These are phyloP conservation scores for Trichoderma semiorbis DNA, from an alignment of 2,329 filamentous ascomycete species.

Conservation along the genomic window DNA sequence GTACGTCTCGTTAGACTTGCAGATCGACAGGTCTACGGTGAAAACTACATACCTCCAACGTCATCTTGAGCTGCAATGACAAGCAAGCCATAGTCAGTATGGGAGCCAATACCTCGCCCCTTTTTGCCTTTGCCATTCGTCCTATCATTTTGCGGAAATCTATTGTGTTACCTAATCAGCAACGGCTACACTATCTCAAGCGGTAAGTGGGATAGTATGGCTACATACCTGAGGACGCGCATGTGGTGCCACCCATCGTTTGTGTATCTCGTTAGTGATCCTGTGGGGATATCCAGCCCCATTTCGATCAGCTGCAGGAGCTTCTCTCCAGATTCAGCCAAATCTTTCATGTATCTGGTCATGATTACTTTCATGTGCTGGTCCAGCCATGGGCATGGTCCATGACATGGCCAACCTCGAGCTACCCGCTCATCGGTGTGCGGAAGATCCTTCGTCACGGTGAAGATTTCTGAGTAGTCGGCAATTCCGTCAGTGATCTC, in stretches of 20 bases:
- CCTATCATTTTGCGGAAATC: constrained; percentile 32
- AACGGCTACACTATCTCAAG: background rate
- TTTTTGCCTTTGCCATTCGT: constrained; percentile 48
- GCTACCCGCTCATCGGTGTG: constrained; percentile 38
- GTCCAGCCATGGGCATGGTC: constrained; percentile 47
- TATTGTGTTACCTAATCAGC: constrained; percentile 11
- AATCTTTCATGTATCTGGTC: constrained; percentile 38
- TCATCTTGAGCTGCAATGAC: constrained; percentile 49
- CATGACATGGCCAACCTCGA: constrained; percentile 47
- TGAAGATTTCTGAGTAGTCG: constrained; percentile 52
- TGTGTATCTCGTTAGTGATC: constrained; percentile 40
- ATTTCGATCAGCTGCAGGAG: constrained; percentile 45
- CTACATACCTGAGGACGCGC: constrained; percentile 42
- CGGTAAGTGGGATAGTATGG: background rate
- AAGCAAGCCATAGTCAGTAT: constrained; percentile 51
- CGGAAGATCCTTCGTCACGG: constrained; percentile 46
- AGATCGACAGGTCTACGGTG: background rate
- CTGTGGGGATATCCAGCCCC: constrained; percentile 39
- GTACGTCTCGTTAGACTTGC: background rate
- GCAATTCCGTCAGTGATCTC: constrained; percentile 47
- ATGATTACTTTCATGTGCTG: constrained; percentile 39
- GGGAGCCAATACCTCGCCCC: constrained; percentile 49
- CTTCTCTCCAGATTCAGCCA: constrained; percentile 42
- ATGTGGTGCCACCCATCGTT: constrained; percentile 51
- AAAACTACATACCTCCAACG: constrained; percentile 39